A percentile compares a stretch with the other conserved stretches of the same genome.
Evolutionary conservation across 495 filamentous ascomycete genomes (phyloP).

Genomic region (Penicillium soppii): DNA sequence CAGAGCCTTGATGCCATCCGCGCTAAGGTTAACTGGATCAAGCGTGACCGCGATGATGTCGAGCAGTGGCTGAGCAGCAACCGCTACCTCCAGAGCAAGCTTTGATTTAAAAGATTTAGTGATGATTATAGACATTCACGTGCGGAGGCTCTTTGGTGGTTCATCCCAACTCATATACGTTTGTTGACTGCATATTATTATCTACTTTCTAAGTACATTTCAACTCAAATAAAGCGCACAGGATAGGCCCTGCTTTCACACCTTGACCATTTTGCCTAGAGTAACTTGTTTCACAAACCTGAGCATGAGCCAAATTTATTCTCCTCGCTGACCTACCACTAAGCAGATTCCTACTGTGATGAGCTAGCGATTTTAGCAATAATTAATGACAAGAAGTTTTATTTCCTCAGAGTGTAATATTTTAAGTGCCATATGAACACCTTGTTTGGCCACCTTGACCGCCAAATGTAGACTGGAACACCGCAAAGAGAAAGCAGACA

Average conservation of each 20-base stretch:
- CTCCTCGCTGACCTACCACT: too few relatives aligned
- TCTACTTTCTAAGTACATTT: not conserved
- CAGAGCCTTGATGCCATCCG: constrained; percentile 61
- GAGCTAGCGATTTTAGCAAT: not conserved
- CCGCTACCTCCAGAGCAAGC: constrained; percentile 50
- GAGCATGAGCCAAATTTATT: too few relatives aligned
- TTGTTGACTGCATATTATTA: too few relatives aligned
- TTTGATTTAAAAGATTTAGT: constrained; percentile 20
- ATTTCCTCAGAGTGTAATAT: not conserved
- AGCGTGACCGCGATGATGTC: constrained; percentile 62
- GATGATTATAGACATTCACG: not conserved
- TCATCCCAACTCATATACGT: too few relatives aligned
- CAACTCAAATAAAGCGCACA: too few relatives aligned
- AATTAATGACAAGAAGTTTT: not conserved
- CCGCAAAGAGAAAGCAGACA: not conserved
- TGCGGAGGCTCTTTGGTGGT: not conserved
- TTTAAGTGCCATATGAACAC: not conserved
- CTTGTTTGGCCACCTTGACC: not conserved
- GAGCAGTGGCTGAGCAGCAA: constrained; percentile 59
- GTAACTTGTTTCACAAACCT: too few relatives aligned
- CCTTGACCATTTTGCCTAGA: too few relatives aligned
- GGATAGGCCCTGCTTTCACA: too few relatives aligned
- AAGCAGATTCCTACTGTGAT: too few relatives aligned
- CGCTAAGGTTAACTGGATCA: constrained; percentile 61
- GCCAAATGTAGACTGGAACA: not conserved